Evolutionary conservation across 257 asterid species (phyloP).

Genomic region (Ajuga chamaepitys): DNA sequence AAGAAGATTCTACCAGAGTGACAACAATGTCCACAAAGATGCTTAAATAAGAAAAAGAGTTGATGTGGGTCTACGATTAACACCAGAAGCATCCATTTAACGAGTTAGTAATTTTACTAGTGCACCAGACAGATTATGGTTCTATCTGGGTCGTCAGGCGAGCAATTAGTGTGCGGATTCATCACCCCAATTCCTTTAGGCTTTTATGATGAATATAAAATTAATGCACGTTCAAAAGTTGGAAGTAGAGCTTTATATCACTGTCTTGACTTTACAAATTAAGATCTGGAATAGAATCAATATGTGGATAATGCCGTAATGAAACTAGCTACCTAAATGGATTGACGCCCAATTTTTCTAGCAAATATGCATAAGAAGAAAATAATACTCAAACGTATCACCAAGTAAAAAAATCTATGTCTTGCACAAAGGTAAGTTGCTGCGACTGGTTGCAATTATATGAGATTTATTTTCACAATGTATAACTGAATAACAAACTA

Average conservation of each 20-base stretch:
- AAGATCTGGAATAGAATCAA: not conserved
- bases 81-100: not conserved
- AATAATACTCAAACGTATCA: not conserved
- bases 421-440: not conserved
- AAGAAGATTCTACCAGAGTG: constrained; percentile 6
- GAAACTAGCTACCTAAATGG: constrained; percentile 2
- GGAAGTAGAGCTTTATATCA: not conserved
- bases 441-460: not conserved
- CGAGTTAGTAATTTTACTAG: not conserved
- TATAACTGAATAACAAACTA: not conserved
- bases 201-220: not conserved
- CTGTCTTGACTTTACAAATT: not conserved
- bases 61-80: constrained; percentile 1
- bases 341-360: not conserved
- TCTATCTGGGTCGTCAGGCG: not conserved
- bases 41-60: not conserved
- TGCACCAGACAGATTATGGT: not conserved
- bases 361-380: not conserved
- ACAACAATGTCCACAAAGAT: constrained; percentile 1
- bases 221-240: not conserved
- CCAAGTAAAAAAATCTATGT: not conserved
- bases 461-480: not conserved
- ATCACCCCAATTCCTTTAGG: not conserved
- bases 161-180: not conserved
- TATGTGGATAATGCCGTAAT: not conserved